phyloP scores from a whole-genome alignment of 257 asterid genomes.

The Ehretia macrophylla region DNA sequence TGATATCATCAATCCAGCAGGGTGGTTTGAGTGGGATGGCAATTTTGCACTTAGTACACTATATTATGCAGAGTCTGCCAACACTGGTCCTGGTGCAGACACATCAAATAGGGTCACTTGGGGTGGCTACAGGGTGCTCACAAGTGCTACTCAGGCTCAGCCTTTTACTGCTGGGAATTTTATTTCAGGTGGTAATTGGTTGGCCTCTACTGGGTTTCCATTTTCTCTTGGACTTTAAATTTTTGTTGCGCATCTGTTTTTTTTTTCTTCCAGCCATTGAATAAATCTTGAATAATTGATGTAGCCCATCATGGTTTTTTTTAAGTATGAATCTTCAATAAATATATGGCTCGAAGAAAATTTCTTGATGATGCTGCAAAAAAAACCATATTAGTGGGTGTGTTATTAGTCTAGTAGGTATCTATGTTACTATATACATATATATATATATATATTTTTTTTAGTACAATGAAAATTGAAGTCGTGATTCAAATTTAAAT shows the following conservation, averaged over 20 bases:
- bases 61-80: slow-evolving; percentile 76
- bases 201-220: slow-evolving; percentile 51
- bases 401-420: no score
- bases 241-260: neutral
- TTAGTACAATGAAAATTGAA: no score
- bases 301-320: no score
- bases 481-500: no score
- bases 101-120: slow-evolving; percentile 52
- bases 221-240: slow-evolving; percentile 40
- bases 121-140: slow-evolving; percentile 50
- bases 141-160: slow-evolving; percentile 33
- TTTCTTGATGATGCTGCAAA: no score
- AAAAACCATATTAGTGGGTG: no score
- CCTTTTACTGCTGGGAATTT: slow-evolving; percentile 41
- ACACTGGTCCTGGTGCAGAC: slow-evolving; percentile 64
- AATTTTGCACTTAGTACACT: slow-evolving; percentile 47
- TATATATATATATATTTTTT: no score
- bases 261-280: neutral
- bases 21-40: slow-evolving; percentile 70
- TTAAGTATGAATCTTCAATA: neutral
- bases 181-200: slow-evolving; percentile 42
- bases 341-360: no score
- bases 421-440: no score
- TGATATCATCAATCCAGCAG: slow-evolving; percentile 39
- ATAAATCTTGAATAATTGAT: neutral